A percentile compares a stretch with the other conserved stretches of the same genome.
phyloP scores from a whole-genome alignment of 176 grass and related monocot species.

The Oryza coarctata region DNA sequence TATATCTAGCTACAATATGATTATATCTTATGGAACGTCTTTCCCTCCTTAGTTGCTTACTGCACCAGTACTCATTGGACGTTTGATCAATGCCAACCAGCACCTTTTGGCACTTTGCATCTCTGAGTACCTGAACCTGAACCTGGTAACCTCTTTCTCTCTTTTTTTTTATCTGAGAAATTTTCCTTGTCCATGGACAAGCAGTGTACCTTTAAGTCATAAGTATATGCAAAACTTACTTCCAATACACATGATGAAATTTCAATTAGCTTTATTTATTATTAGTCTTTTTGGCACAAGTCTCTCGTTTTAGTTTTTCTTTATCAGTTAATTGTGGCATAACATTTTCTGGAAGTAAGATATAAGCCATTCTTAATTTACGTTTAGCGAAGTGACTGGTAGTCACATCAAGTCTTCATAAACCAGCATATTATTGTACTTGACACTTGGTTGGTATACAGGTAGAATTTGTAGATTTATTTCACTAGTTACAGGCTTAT shows the following conservation, averaged over 20 bases:
- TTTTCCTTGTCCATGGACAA: background rate
- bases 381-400: background rate
- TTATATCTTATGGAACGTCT: conserved; percentile 24
- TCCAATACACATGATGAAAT: background rate
- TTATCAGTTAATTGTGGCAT: background rate
- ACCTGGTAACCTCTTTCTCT: conserved; percentile 62
- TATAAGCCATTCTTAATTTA: background rate
- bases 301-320: background rate
- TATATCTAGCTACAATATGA: conserved; percentile 2
- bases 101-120: conserved; percentile 92
- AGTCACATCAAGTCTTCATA: background rate
- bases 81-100: conserved; percentile 83
- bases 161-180: background rate
- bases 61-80: conserved; percentile 75
- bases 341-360: background rate
- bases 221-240: background rate
- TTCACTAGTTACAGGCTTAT: background rate
- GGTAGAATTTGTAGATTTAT: background rate
- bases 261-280: conserved; percentile 1
- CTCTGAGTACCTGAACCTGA: conserved; percentile 91
- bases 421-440: background rate
- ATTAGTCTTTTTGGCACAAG: background rate
- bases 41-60: conserved; percentile 75
- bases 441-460: background rate
- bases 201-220: background rate